These are phyloP conservation scores for Verticillium nubilum DNA, from an alignment of 2,329 filamentous ascomycete species.

Conservation along the genomic window DNA sequence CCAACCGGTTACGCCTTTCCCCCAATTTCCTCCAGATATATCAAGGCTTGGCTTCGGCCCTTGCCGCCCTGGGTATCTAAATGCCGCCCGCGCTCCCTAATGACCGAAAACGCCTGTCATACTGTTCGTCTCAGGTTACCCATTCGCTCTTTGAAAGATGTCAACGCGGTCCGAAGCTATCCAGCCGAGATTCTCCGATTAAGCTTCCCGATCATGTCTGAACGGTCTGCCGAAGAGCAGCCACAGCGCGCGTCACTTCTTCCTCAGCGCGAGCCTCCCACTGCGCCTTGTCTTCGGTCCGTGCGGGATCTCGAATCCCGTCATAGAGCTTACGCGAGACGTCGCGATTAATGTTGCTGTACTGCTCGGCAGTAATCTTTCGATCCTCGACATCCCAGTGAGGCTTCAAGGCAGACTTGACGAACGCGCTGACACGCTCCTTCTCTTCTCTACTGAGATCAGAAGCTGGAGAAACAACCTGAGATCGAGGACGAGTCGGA, in stretches of 20 bases:
- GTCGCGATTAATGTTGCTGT: slow-evolving; percentile 84
- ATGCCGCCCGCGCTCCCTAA: slow-evolving; percentile 1
- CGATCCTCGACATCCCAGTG: slow-evolving; percentile 64
- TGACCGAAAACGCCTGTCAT: neutral
- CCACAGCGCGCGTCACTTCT: slow-evolving; percentile 74
- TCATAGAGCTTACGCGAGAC: slow-evolving; percentile 87
- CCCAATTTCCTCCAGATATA: neutral
- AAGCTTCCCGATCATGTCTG: neutral
- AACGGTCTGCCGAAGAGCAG: slow-evolving; percentile 31
- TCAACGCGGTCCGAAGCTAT: neutral
- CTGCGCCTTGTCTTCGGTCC: slow-evolving; percentile 59
- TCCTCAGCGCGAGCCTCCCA: slow-evolving; percentile 73
- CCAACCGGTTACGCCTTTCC: neutral
- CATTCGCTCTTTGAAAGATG: neutral
- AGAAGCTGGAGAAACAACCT: slow-evolving; percentile 63
- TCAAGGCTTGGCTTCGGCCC: neutral
- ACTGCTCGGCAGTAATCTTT: slow-evolving; percentile 80
- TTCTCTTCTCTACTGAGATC: slow-evolving; percentile 76
- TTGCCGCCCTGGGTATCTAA: slow-evolving; percentile 15
- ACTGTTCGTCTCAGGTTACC: neutral
- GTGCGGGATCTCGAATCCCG: slow-evolving; percentile 47
- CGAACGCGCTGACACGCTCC: slow-evolving; percentile 81
- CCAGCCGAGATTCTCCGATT: neutral
- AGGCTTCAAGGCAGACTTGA: slow-evolving; percentile 75
- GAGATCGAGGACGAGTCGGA: slow-evolving; percentile 35